phyloP scores from a whole-genome alignment of 176 grass and related monocot species.

The Oryza coarctata region DNA sequence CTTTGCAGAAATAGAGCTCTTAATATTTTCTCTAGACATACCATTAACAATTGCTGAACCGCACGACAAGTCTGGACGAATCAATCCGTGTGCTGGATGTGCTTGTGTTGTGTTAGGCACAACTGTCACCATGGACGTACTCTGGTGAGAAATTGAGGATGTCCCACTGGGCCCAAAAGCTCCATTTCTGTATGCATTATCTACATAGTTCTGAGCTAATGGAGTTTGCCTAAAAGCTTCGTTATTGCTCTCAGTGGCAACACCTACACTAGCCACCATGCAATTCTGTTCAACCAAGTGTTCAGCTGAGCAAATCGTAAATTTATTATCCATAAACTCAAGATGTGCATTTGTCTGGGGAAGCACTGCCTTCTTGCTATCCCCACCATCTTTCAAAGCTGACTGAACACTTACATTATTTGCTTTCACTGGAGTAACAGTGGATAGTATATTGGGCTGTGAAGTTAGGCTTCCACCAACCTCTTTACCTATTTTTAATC shows the following conservation, averaged over 20 bases:
- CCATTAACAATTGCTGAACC: slow-evolving; percentile 41
- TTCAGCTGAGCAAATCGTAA: slow-evolving; percentile 22
- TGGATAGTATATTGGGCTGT: slow-evolving; percentile 19
- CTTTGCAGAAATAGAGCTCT: slow-evolving; percentile 31
- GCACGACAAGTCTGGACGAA: slow-evolving; percentile 23
- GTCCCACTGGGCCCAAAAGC: slow-evolving; percentile 8
- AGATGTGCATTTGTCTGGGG: slow-evolving; percentile 36
- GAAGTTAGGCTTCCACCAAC: slow-evolving; percentile 29
- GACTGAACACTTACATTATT: slow-evolving; percentile 14
- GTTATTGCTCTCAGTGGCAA: slow-evolving; percentile 23
- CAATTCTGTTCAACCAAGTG: slow-evolving; percentile 33
- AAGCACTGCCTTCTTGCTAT: slow-evolving; percentile 32
- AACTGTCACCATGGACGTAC: slow-evolving; percentile 25
- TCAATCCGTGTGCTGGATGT: slow-evolving; percentile 32
- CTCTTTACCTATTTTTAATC: slow-evolving; percentile 42
- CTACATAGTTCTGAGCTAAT: slow-evolving; percentile 27
- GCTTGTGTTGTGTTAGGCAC: slow-evolving; percentile 32
- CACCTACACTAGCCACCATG: slow-evolving; percentile 23
- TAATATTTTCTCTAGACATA: slow-evolving; percentile 31
- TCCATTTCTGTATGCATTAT: slow-evolving; percentile 27
- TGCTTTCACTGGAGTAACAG: slow-evolving; percentile 32
- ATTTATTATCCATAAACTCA: slow-evolving; percentile 24
- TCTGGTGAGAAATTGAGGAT: slow-evolving; percentile 41
- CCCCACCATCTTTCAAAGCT: slow-evolving; percentile 29
- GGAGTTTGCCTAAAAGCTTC: slow-evolving; percentile 33